Evolutionary conservation across 2,329 filamentous ascomycete genomes (phyloP), one percentile per base, ranked within the genome.

Genomic region (Capronia americana): DNA sequence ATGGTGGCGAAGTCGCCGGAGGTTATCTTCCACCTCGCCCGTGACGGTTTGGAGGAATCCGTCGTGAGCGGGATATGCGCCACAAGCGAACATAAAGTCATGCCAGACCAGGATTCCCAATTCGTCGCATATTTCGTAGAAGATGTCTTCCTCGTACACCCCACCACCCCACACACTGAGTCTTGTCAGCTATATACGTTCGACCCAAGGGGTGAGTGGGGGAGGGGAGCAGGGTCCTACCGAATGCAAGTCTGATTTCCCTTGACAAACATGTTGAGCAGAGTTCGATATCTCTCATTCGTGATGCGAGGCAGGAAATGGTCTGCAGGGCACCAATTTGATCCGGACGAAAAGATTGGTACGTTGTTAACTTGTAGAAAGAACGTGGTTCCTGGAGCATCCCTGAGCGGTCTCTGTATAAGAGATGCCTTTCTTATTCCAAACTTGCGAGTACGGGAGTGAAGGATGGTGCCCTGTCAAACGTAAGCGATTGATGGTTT

Each of bases 61-160:
- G 7, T 7, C 7, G 7, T 7, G 7, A 7, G 34, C 34, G 34
- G 34, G 34, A 74, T 92, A 92, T 72, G 89, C 89, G 24, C 88
- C 90, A 71, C 90, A 93, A n/a, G 85, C 91, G 75, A 95, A 95
- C 81, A 91, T 87, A 75, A 95, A 95, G 74, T 96, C 92, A 73
- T 94, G 91, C 92, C 92, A 95, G n/a, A 94, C 89, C 26, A 95
- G 79, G 28, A 95, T 83, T 4, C 92, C 92, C 1, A 91, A 78
- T 74, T 92, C 88, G 71, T 95, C 92, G 70, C 91, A 93, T 6
- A 88, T 84, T 41, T 91, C 86, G 75, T 92, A 93, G 74, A 95
- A 92, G 11, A 82, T 79, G 58, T 91, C 84, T 55, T 89, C 85
- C 76, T 95, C 92, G 79, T 92, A 94, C 50, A 93, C 89, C 1